Conservation (phyloP, 352 stramenopile species). For the Globisporangium perplexum region DNA sequence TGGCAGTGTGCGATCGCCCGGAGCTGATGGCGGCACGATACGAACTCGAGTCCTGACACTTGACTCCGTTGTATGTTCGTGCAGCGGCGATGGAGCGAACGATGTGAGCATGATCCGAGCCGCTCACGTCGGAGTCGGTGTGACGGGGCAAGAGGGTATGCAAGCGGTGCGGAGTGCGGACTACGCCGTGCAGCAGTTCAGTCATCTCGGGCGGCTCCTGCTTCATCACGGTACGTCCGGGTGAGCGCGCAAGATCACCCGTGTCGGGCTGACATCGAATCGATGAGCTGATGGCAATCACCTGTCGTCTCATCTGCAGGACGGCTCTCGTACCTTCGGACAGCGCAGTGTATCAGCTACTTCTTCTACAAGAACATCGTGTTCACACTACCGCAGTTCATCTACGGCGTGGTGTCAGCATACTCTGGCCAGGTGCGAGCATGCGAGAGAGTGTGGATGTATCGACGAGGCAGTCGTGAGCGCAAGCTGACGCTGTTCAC, state of each 20-base stretch:
- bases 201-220: constrained; percentile 62
- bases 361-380: constrained; percentile 99
- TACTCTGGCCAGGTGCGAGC: constrained; percentile 77
- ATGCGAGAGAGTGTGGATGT: neutral
- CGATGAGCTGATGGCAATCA: neutral
- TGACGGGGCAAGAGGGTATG: constrained; percentile 96
- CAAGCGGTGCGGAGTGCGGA: constrained; percentile 78
- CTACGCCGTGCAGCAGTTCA: constrained; percentile 82
- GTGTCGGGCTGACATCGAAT: too few species aligned
- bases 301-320: constrained; percentile 56
- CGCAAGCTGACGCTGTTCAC: neutral
- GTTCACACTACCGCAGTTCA: constrained; percentile 87
- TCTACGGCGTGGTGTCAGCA: constrained; percentile 78
- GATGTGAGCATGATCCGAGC: constrained; percentile 99
- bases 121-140: constrained; percentile 97
- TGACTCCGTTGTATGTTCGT: neutral
- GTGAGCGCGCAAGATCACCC: neutral
- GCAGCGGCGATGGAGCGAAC: constrained; percentile 97
- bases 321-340: constrained; percentile 95
- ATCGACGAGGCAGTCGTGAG: neutral
- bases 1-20: constrained; percentile 86
- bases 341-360: constrained; percentile 94
- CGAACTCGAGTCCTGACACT: too few species aligned
- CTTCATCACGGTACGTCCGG: constrained; percentile 56
- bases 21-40: neutral